A percentile compares a stretch with the other conserved stretches of the same genome.
These are phyloP conservation scores for Diplocarpon rosae DNA, from an alignment of 2,329 filamentous ascomycete species.

Conservation along the genomic window DNA sequence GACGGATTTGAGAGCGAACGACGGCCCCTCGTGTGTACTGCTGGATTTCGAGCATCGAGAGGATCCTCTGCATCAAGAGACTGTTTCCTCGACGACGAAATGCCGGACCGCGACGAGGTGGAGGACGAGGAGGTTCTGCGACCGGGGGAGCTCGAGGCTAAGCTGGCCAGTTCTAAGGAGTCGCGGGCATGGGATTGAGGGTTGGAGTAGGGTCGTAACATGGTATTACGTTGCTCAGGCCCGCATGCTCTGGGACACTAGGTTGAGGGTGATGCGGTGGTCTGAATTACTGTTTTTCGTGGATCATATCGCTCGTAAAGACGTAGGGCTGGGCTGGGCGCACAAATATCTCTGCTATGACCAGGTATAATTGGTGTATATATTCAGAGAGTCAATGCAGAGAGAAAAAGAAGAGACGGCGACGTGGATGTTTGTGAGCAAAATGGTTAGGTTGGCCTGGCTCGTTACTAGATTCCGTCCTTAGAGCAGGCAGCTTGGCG, in stretches of 20 bases:
- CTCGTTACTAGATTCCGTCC: no score
- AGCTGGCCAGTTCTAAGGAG: constrained; percentile 89
- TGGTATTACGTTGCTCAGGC: constrained; percentile 14
- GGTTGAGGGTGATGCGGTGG: neutral
- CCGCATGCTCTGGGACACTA: constrained; percentile 5
- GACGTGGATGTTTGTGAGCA: neutral
- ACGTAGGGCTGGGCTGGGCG: neutral
- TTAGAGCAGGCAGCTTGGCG: no score
- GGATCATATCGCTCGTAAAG: constrained; percentile 5
- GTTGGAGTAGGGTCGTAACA: constrained; percentile 23
- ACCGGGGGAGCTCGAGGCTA: constrained; percentile 70
- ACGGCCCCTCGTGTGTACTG: constrained; percentile 30
- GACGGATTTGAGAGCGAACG: constrained; percentile 86
- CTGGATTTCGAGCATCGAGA: constrained; percentile 50
- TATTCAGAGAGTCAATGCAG: neutral
- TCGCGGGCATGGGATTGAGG: constrained; percentile 47
- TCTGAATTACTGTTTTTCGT: neutral
- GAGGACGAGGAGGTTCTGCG: constrained; percentile 54
- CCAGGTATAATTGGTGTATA: neutral
- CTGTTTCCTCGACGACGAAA: constrained; percentile 82
- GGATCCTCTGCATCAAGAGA: constrained; percentile 85
- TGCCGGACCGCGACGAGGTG: constrained; percentile 69
- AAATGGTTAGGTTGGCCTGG: no score
- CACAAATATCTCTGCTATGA: no score
- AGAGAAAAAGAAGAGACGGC: neutral